Evolutionary conservation across 208 protist species (phyloP), one percentile per base, ranked within the genome.

Genomic region (Leishmania mexicana): DNA sequence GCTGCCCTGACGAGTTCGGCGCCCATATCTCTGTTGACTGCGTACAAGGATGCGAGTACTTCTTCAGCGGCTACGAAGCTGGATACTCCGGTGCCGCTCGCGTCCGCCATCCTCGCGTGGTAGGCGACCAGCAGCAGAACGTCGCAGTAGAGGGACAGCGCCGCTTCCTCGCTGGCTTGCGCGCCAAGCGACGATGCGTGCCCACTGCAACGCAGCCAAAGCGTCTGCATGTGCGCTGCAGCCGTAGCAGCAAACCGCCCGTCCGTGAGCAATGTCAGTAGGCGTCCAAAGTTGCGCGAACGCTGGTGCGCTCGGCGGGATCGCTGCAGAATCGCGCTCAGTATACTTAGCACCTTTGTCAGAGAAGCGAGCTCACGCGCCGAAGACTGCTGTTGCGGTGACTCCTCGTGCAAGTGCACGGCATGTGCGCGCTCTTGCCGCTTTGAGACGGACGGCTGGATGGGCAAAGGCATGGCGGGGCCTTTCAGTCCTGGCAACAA

Each of bases 91-190:
- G 2, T 24, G 2, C 40, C 54, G 3, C 35, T 67, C 1, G 75
- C 35, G 13, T 11, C 3, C 0, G 53, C 53, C 1, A 51, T n/a
- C 42, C 47, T 49, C 15, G 49, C 53, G 60, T 86, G 83, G 49
- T 54, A 86, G 0, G 78, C 72, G 19, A 83, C 3, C 10, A 86
- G 65, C 15, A 86, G 35, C 51, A 86, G 45, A 49, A 86, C 83
- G 35, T 86, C 83, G 31, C 83, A 76, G 83, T 80, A 86, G 15
- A 82, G 83, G 28, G 83, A 67, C 21, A 86, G 64, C 47, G 83
- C 73, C 3, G 45, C 51, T 1, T 51, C 70, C 24, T 80, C 76
- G 24, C 13, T 28, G 24, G 45, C 38, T 21, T 21, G 49, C 62
- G 38, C 21, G 24, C 49, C 38, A 57, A 10, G 38, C 57, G 3